These are phyloP conservation scores for Verticillium isaacii DNA, from an alignment of 2,329 filamentous ascomycete species.

Conservation along the genomic window DNA sequence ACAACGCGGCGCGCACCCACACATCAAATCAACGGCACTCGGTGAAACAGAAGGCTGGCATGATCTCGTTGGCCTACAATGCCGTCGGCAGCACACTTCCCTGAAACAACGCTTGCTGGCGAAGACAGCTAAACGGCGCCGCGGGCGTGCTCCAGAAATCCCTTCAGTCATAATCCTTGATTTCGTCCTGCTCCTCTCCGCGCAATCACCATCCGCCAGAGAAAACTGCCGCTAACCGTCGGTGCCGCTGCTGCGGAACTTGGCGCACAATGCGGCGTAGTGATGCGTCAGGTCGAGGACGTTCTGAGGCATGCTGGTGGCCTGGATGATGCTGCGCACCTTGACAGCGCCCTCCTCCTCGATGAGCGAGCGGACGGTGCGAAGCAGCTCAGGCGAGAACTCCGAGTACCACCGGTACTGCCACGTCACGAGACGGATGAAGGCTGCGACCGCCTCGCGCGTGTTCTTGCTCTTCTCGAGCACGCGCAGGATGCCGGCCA, in stretches of 20 bases:
- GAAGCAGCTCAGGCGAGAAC: slow-evolving; percentile 89
- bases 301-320: slow-evolving; percentile 86
- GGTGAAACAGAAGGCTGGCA: no score
- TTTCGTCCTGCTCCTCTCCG: not conserved
- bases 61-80: not conserved
- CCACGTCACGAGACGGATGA: slow-evolving; percentile 93
- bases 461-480: slow-evolving; percentile 77
- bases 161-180: not conserved
- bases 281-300: slow-evolving; percentile 94
- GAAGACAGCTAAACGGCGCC: not conserved
- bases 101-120: not conserved
- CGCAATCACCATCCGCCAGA: not conserved
- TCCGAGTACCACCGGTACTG: slow-evolving; percentile 99
- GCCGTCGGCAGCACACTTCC: not conserved
- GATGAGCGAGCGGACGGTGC: slow-evolving; percentile 84
- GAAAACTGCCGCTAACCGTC: slow-evolving; percentile 56
- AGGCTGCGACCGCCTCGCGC: slow-evolving; percentile 73
- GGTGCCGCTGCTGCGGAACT: slow-evolving; percentile 90
- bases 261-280: slow-evolving; percentile 90
- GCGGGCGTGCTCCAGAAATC: not conserved
- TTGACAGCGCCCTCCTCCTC: slow-evolving; percentile 98
- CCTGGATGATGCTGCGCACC: slow-evolving; percentile 93
- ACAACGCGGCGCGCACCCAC: no score
- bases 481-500: slow-evolving; percentile 75
- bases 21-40: no score